These are phyloP conservation scores for Nannizziopsis barbatae DNA, from an alignment of 2,329 filamentous ascomycete species.

Conservation along the genomic window DNA sequence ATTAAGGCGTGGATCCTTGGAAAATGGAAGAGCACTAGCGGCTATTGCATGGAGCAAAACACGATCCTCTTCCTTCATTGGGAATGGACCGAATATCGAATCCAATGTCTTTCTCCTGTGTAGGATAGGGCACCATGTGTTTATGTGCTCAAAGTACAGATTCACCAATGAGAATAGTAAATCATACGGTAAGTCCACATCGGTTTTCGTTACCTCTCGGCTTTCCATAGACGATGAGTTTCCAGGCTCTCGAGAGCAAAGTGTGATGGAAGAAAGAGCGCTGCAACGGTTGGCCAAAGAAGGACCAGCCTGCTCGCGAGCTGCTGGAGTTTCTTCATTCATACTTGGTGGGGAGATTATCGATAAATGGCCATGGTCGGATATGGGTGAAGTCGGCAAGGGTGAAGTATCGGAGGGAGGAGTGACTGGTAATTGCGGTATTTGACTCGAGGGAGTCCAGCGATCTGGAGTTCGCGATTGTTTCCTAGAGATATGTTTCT, in stretches of 20 bases:
- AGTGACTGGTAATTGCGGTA: slow-evolving; percentile 13
- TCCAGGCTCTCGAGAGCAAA: slow-evolving; percentile 49
- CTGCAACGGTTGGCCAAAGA: slow-evolving; percentile 15
- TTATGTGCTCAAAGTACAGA: slow-evolving; percentile 68
- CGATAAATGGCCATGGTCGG: slow-evolving; percentile 39
- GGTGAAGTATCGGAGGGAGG: slow-evolving; percentile 21
- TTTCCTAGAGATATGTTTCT: slow-evolving; percentile 40
- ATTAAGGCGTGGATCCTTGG: slow-evolving; percentile 61
- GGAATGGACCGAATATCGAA: slow-evolving; percentile 64
- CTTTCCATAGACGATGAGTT: slow-evolving; percentile 42
- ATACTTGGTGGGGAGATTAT: slow-evolving; percentile 17
- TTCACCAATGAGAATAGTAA: slow-evolving; percentile 61
- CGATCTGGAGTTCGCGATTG: too few species aligned
- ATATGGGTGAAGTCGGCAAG: slow-evolving; percentile 34
- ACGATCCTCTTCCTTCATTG: slow-evolving; percentile 67
- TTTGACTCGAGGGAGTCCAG: neutral
- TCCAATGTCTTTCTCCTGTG: slow-evolving; percentile 74
- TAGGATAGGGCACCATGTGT: slow-evolving; percentile 81
- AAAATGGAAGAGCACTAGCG: slow-evolving; percentile 75
- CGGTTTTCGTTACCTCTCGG: slow-evolving; percentile 39
- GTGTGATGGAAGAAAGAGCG: slow-evolving; percentile 38
- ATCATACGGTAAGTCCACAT: slow-evolving; percentile 63
- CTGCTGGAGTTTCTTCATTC: slow-evolving; percentile 6
- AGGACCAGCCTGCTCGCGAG: too few species aligned
- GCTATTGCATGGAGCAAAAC: slow-evolving; percentile 81